Evolutionary conservation across 192 early-diverging fungal species (phyloP), one percentile per base, ranked within the genome.

Genomic region (Ambispora gerdemannii): DNA sequence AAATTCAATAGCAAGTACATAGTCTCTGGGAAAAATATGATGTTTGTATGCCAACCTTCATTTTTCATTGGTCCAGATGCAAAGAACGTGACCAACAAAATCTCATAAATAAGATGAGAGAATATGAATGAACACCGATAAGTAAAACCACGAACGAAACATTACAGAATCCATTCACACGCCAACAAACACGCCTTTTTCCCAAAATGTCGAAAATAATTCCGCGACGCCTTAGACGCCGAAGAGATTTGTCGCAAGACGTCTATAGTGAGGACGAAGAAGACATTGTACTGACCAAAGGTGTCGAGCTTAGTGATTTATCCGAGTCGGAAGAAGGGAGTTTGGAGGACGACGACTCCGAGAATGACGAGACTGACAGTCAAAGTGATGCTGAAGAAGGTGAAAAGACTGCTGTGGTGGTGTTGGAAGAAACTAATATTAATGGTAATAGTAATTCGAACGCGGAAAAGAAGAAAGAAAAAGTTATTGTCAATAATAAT

Each of bases 251-350:
- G 19, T 31, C 49, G 4, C 32, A 28, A 28, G 67, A 70, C 33
- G 53, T 58, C 31, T 53, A 70, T 58, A 58, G 52, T 34, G 67
- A 70, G 51, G 67, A 70, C 67, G 67, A 70, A 28, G 67, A 70
- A 10, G 67, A 70, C n/a, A 38, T 58, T 19, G 55, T 35, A 4
- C 19, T 47, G 11, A 43, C 50, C 4, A 50, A 47, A 7, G 67
- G 49, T 22, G 35, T 22, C 22, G 67, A 38, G n/a, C 25, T 58
- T 20, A 70, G 67, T 35, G 67, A 70, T 58, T 4, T 70, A 28
- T 70, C 67, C n/a, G 52, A 31, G 4, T 70, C 67, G 4, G n/a
- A n/a, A n/a, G 67, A 69, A 2, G 67, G 34, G 25, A 56, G 52
- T 22, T 67, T 27, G 17, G 67, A 70, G 33, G 67, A 70, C 13